Evolutionary conservation across 345 rosid species (phyloP), one percentile per base, ranked within the genome.

Genomic region (Ceriops zippeliana): DNA sequence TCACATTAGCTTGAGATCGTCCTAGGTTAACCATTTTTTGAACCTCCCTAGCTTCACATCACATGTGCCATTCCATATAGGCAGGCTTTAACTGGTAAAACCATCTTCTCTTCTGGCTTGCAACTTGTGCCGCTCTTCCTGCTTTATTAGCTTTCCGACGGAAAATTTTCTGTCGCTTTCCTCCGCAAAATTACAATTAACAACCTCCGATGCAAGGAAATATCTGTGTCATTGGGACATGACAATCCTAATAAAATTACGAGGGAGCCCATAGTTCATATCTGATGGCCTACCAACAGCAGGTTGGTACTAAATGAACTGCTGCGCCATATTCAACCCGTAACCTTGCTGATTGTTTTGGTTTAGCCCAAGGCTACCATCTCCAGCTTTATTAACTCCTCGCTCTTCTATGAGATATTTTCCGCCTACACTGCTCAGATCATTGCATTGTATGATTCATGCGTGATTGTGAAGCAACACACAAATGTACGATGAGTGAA

Each of bases 41-140:
- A 64, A 32, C 8, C 22, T 58, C 46, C 46, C 46, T 42, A 42
- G 49, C 15, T 24, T 30, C n/a, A 27, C 60, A 67, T 49, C 69
- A 20, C 85, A 77, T 83, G 81, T 77, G 82, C 71, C 69, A 32
- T 58, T 77, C 77, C 84, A 80, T 86, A 76, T 21, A 69, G 35
- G 71, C 88, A 76, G 81, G 80, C 84, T 78, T 84, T 75, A 65
- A 78, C 72, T 70, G 76, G 70, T 64, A 57, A 27, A 59, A 5
- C 28, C 58, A 47, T 38, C 63, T 20, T 38, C n/a, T 54, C 24
- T n/a, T 28, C 11, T 63, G 35, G 70, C 49, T 71, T 72, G 73
- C 80, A 77, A 80, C 67, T 73, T 42, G 84, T 54, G 70, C 76
- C 72, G 51, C 9, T 37, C 62, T 68, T 61, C 74, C 80, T 69